Evolutionary conservation across 2,329 filamentous ascomycete genomes (phyloP), one percentile per base, ranked within the genome.

Genomic region (Metarhizium anisopliae): DNA sequence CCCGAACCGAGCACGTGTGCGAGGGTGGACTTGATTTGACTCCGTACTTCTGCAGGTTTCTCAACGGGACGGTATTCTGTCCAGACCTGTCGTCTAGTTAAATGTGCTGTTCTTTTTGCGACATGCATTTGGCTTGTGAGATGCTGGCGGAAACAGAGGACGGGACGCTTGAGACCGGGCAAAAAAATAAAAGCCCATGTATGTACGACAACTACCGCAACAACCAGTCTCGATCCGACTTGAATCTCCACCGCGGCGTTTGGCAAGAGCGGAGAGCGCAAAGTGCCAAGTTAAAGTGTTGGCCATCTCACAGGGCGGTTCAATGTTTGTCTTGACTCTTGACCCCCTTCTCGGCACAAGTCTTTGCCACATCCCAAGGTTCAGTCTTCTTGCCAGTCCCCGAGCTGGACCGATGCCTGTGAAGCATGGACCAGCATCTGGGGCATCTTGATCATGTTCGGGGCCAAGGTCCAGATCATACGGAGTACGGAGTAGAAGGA

Each of bases 51-150:
- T 40, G 14, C 38, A 45, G 8, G 42, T 18, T 45, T 20, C 42
- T 45, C n/a, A 45, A 11, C n/a, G 42, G 32, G 42, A 45, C 42
- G n/a, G 32, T 32, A 8, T 20, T 40, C n/a, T 25, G 25, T 25
- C 25, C 25, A 25, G 25, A 16, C 14, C n/a, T 16, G n/a, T 16
- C 40, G 40, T 42, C 40, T 25, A 25, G 14, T 14, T 50, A 20
- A 6, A 36, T 36, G 14, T 40, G 43, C 38, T 30, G 47, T 30
- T 6, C 36, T 51, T 50, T 51, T 50, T 49, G 40, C 40, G 47
- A 57, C 42, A 50, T 52, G 52, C 49, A 45, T 57, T 30, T 20
- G 30, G 32, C 20, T 43, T 36, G 55, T 56, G 36, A 36, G n/a
- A 54, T 43, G 40, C 40, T 36, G 49, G 25, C 52, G 47, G 45